Percentiles rank a stretch among this genome's conserved stretches.
Conservation (phyloP, 2,329 filamentous ascomycete genomes). For the Polytolypa hystricis region DNA sequence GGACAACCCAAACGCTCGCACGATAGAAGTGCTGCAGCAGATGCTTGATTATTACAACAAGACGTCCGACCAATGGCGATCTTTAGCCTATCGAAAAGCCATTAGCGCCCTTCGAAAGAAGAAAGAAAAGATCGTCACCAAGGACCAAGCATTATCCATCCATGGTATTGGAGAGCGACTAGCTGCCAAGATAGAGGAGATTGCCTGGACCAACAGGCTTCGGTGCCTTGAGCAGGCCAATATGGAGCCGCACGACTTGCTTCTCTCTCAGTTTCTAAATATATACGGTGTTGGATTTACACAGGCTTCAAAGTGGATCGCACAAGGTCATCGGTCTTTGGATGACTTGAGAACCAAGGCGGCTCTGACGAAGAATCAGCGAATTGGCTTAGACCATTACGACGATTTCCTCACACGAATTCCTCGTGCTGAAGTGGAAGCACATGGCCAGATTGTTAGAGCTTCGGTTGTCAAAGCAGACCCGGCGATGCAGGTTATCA, state of each 20-base stretch:
- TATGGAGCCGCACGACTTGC: conserved; percentile 52
- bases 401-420: conserved; percentile 70
- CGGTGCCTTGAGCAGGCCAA: conserved; percentile 60
- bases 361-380: conserved; percentile 57
- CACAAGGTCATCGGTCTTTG: conserved; percentile 61
- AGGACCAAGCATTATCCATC: conserved; percentile 56
- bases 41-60: conserved; percentile 70
- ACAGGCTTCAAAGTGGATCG: conserved; percentile 65
- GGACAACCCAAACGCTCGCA: conserved; percentile 60
- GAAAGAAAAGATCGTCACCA: conserved; percentile 51
- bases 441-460: conserved; percentile 55
- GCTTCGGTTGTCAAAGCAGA: conserved; percentile 51
- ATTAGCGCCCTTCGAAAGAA: conserved; percentile 63
- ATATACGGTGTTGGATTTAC: conserved; percentile 67
- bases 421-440: conserved; percentile 61
- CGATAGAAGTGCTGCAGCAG: conserved; percentile 64
- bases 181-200: conserved; percentile 81
- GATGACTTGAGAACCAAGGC: conserved; percentile 56
- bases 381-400: conserved; percentile 67
- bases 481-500: conserved; percentile 53
- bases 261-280: conserved; percentile 59
- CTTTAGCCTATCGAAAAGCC: conserved; percentile 63
- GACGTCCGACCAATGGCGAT: conserved; percentile 67
- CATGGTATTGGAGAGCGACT: conserved; percentile 60
- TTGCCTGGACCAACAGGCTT: conserved; percentile 62